These are phyloP conservation scores for Hyaloscypha hepaticicola DNA, from an alignment of 495 filamentous ascomycete genomes.

Conservation along the genomic window DNA sequence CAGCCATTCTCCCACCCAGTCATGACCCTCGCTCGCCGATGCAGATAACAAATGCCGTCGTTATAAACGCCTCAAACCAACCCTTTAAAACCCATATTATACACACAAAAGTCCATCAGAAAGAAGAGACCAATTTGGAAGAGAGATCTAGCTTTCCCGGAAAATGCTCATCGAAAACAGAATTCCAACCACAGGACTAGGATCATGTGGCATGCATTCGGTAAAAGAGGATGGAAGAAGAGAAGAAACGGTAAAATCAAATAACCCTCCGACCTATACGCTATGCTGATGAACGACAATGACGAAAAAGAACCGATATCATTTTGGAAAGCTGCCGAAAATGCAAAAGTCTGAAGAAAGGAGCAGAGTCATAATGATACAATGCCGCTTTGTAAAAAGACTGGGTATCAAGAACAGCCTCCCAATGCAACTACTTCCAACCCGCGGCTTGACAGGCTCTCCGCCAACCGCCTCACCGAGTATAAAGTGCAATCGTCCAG, in stretches of 20 bases:
- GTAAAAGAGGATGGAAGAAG: slow-evolving; percentile 24
- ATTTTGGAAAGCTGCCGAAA: slow-evolving; percentile 38
- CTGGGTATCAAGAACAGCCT: slow-evolving; percentile 31
- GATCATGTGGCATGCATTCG: slow-evolving; percentile 10
- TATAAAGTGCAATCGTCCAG: slow-evolving; percentile 7
- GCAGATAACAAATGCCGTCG: slow-evolving; percentile 20
- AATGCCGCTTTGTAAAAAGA: slow-evolving; percentile 37
- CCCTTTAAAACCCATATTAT: slow-evolving; percentile 31
- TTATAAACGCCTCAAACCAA: slow-evolving; percentile 29
- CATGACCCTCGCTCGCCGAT: slow-evolving; percentile 11
- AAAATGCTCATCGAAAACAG: slow-evolving; percentile 21
- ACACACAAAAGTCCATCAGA: slow-evolving; percentile 19
- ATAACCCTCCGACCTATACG: slow-evolving; percentile 28
- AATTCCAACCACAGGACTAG: neutral
- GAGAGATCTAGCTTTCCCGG: slow-evolving; percentile 21
- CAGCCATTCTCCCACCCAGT: slow-evolving; percentile 7
- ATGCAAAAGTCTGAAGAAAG: slow-evolving; percentile 35
- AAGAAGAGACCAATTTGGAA: neutral
- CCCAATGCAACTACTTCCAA: slow-evolving; percentile 20
- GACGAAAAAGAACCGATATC: slow-evolving; percentile 34
- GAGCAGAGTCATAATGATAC: slow-evolving; percentile 48
- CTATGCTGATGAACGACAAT: slow-evolving; percentile 30
- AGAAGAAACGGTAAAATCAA: slow-evolving; percentile 26
- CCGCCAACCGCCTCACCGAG: slow-evolving; percentile 2
- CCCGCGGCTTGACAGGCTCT: slow-evolving; percentile 3